A percentile compares a stretch with the other conserved stretches of the same genome.
Conservation (phyloP, 2,329 filamentous ascomycete species). For the Cryphonectria nitschkei region DNA sequence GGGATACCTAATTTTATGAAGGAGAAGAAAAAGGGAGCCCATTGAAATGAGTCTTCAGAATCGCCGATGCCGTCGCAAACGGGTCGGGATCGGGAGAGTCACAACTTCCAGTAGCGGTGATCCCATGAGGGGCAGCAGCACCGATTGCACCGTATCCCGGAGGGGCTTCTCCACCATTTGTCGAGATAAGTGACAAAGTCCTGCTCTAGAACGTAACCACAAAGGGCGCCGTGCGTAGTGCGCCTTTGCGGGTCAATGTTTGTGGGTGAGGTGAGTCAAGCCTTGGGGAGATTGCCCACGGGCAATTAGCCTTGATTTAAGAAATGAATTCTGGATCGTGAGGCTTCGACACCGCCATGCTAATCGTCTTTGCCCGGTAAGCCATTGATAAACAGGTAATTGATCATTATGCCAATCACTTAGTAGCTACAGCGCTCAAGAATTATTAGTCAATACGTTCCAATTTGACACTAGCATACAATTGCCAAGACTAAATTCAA, state of each 20-base stretch:
- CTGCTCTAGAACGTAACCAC: not conserved
- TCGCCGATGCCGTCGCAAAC: not conserved
- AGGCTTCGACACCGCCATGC: no score
- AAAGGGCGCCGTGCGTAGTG: not conserved
- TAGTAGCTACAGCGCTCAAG: no score
- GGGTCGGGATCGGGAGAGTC: conserved; percentile 1
- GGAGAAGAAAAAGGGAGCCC: not conserved
- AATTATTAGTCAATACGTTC: no score
- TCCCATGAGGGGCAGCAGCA: not conserved
- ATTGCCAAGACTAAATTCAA: no score
- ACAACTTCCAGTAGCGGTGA: not conserved
- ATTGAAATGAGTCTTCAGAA: not conserved
- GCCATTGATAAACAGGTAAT: no score
- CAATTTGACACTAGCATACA: no score
- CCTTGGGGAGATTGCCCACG: not conserved
- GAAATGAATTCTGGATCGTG: not conserved
- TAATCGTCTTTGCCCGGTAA: no score
- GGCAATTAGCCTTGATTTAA: not conserved
- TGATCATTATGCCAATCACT: no score
- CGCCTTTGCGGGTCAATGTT: not conserved
- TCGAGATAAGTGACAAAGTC: not conserved
- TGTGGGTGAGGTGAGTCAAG: not conserved
- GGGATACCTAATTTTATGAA: not conserved
- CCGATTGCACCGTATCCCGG: not conserved
- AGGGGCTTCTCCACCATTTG: not conserved